Evolutionary conservation across 805 yeast species (phyloP).

Genomic region (Sporopachydermia quercuum): DNA sequence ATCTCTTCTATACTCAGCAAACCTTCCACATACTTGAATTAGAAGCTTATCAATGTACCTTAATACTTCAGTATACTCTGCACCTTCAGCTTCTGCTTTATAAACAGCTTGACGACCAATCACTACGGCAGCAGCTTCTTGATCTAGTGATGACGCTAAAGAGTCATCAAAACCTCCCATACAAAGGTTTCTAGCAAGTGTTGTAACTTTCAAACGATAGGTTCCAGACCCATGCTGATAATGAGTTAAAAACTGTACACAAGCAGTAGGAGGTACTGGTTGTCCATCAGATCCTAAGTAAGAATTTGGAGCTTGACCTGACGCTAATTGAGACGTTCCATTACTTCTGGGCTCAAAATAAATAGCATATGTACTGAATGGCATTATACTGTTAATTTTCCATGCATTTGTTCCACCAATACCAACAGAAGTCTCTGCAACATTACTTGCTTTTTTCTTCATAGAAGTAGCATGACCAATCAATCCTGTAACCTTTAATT

Average conservation of each 20-base stretch:
- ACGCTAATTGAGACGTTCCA: background rate
- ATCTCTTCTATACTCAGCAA: conserved; percentile 33
- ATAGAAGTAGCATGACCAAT: conserved; percentile 49
- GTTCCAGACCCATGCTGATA: conserved; percentile 50
- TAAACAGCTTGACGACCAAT: conserved; percentile 39
- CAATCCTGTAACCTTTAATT: conserved; percentile 40
- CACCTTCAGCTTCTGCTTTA: conserved; percentile 23
- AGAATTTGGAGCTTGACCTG: background rate
- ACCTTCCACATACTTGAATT: conserved; percentile 31
- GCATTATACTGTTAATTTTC: conserved; percentile 40
- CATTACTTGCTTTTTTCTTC: conserved; percentile 15
- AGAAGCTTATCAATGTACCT: conserved; percentile 34
- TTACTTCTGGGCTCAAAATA: conserved; percentile 31
- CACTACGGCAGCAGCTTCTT: conserved; percentile 52
- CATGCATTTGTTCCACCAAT: conserved; percentile 40
- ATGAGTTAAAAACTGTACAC: conserved; percentile 40
- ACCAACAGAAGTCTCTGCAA: conserved; percentile 28
- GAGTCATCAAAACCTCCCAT: conserved; percentile 25
- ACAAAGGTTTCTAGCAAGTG: conserved; percentile 30
- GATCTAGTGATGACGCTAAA: conserved; percentile 41
- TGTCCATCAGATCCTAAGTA: background rate
- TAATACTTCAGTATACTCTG: conserved; percentile 23
- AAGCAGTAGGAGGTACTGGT: conserved; percentile 15
- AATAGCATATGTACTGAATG: conserved; percentile 44
- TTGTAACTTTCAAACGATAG: conserved; percentile 45